These are phyloP conservation scores for Ceratobasidium sp. DNA, from an alignment of 1,284 basidiomycete genomes.

Conservation along the genomic window DNA sequence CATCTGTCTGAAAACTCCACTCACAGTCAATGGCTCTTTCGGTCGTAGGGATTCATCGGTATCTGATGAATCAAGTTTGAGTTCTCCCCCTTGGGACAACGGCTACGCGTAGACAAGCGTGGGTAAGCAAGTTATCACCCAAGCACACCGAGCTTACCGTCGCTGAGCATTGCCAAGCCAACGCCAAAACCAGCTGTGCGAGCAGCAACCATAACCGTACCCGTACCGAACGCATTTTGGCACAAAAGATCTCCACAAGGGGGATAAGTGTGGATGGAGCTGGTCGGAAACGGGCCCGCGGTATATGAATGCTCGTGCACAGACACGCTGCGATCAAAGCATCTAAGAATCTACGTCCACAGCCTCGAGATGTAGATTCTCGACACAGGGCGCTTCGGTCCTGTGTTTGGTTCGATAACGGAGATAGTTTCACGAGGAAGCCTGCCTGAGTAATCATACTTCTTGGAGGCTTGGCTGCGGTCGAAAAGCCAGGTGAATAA, in stretches of 20 bases:
- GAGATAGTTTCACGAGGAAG: not conserved
- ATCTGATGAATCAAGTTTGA: no score
- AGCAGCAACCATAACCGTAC: not conserved
- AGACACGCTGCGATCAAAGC: slow-evolving; percentile 13
- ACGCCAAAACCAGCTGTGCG: not conserved
- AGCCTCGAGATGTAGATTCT: not conserved
- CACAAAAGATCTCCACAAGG: not conserved
- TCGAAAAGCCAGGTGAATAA: not conserved
- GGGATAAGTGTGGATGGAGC: not conserved
- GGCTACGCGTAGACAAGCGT: not conserved
- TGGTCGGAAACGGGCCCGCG: not conserved
- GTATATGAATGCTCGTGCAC: not conserved
- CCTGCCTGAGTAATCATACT: no score
- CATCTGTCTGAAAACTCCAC: no score
- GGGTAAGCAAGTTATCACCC: not conserved
- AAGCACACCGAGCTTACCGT: not conserved
- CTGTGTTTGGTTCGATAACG: not conserved
- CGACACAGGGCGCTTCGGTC: slow-evolving; percentile 4
- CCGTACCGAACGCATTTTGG: not conserved
- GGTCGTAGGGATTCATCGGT: no score
- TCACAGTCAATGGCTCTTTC: no score
- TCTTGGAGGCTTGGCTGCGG: not conserved
- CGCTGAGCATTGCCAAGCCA: not conserved
- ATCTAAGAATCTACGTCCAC: not conserved
- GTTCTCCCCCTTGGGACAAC: not conserved